Base-by-base conservation (phyloP, 345 rosid genomes). In the Ricinus communis region DNA sequence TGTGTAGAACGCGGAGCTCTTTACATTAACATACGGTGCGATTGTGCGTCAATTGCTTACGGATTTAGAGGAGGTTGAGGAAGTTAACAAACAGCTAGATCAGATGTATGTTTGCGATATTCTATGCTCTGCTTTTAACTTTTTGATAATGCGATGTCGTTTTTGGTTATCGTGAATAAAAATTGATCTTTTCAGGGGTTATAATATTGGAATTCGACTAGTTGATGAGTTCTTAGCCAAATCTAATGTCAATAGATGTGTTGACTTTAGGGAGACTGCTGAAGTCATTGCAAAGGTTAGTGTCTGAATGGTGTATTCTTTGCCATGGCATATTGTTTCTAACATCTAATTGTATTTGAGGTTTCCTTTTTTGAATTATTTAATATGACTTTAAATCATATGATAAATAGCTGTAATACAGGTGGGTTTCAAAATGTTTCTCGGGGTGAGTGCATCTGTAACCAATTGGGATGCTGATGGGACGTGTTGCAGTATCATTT, bases 391-490 rank as follows among this genome's bases (percentile, higher is more conserved):
- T 74, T n/a, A n/a, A 10, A 25, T 68, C 0, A 14, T 66, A 22
- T 36, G 11, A 54, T 74, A 53, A 75, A 69, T n/a, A 55, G 12
- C 60, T 74, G 59, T 43, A 31, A 5, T 66, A 24, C 84, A 91
- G 95, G 95, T 91, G 70, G 96, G 97, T 7, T 90, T 91, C 82
- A 94, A 94, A 86, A 94, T 94, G 98, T 94, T 94, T 74, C 80
- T 94, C 31, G 97, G 98, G 24, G 87, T 94, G 59, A 79, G 90
- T 67, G 97, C 97, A 43, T 84, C 96, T 38, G 96, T 91, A 65
- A 74, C 78, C 69, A 94, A 88, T 65, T 91, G 96, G 95, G 91
- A 94, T 63, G 82, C 85, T 45, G 93, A 94, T 36, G 98, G 97
- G 30, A 91, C 95, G 54, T 83, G 87, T 76, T 91, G 97, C 85